A percentile compares a stretch with the other conserved stretches of the same genome.
These are phyloP conservation scores for Claviceps maximensis DNA, from an alignment of 2,329 filamentous ascomycete species.

Conservation along the genomic window DNA sequence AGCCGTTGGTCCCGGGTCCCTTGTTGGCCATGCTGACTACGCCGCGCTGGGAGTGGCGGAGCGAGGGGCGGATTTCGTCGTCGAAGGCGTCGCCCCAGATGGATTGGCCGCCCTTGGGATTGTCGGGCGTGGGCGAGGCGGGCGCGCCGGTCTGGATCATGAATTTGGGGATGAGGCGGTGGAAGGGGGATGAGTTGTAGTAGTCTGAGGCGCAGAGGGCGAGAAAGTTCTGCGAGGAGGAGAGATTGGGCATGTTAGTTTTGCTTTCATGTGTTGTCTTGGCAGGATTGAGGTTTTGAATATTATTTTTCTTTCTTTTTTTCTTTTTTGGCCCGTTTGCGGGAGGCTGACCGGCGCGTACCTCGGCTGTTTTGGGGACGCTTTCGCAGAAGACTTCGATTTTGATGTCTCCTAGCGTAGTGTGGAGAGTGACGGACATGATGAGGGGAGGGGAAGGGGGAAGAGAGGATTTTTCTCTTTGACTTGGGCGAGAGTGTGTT, in stretches of 20 bases:
- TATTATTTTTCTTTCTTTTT: no score
- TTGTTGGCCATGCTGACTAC: slow-evolving; percentile 71
- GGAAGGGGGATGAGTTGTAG: slow-evolving; percentile 64
- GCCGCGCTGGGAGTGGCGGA: slow-evolving; percentile 55
- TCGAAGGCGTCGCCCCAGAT: slow-evolving; percentile 65
- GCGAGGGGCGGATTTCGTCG: slow-evolving; percentile 63
- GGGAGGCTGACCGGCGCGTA: slow-evolving; percentile 20
- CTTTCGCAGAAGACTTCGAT: slow-evolving; percentile 93
- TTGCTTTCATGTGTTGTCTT: background rate
- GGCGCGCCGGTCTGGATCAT: slow-evolving; percentile 67
- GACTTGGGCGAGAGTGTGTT: background rate
- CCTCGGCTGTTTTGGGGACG: slow-evolving; percentile 83
- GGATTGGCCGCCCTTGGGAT: slow-evolving; percentile 55
- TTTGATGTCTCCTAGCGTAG: slow-evolving; percentile 79
- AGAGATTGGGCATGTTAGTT: slow-evolving; percentile 1
- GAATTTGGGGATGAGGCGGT: slow-evolving; percentile 68
- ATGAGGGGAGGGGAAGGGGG: background rate
- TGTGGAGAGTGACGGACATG: slow-evolving; percentile 69
- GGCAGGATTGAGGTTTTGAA: background rate
- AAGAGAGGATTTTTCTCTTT: background rate
- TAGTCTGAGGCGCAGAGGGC: slow-evolving; percentile 70
- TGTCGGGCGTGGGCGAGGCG: slow-evolving; percentile 38
- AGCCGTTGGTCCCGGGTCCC: slow-evolving; percentile 59
- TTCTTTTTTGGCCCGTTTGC: no score
- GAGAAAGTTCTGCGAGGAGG: slow-evolving; percentile 58